These are phyloP conservation scores for Barbatosphaeria neglecta DNA, from an alignment of 495 filamentous ascomycete genomes.

Conservation along the genomic window DNA sequence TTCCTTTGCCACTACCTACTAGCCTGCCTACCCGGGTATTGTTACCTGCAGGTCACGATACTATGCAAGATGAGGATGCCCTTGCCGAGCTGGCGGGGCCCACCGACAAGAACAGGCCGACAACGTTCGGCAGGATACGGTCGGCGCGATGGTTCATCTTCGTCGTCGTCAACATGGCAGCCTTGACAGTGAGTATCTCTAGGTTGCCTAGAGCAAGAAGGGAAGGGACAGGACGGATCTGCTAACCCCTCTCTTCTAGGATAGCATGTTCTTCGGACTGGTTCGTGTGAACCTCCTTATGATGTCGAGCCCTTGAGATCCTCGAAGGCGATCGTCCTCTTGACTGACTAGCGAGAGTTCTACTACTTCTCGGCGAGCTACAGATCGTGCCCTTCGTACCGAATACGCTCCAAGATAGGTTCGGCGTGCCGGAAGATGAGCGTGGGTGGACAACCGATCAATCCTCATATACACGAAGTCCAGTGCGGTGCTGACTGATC, in stretches of 20 bases:
- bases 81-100: constrained; percentile 9
- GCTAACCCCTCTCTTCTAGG: neutral
- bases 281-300: neutral
- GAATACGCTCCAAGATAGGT: constrained; percentile 41
- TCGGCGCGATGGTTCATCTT: neutral
- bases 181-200: neutral
- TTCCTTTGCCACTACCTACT: too few species aligned
- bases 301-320: neutral
- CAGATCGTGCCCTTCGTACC: constrained; percentile 48
- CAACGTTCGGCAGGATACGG: neutral
- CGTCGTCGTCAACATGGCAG: neutral
- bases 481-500: too few species aligned
- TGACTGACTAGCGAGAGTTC: too few species aligned
- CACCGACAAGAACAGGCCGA: constrained; percentile 2
- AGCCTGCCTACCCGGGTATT: too few species aligned
- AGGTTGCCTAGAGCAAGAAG: too few species aligned
- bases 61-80: neutral
- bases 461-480: neutral
- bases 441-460: neutral
- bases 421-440: constrained; percentile 31
- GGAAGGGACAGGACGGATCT: too few species aligned
- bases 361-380: too few species aligned
- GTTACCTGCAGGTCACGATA: too few species aligned
- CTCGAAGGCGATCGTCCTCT: neutral
- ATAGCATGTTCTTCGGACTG: neutral